A percentile compares a stretch with the other conserved stretches of the same genome.
Conservation (phyloP, 345 rosid genomes). For the Clausena lansium region DNA sequence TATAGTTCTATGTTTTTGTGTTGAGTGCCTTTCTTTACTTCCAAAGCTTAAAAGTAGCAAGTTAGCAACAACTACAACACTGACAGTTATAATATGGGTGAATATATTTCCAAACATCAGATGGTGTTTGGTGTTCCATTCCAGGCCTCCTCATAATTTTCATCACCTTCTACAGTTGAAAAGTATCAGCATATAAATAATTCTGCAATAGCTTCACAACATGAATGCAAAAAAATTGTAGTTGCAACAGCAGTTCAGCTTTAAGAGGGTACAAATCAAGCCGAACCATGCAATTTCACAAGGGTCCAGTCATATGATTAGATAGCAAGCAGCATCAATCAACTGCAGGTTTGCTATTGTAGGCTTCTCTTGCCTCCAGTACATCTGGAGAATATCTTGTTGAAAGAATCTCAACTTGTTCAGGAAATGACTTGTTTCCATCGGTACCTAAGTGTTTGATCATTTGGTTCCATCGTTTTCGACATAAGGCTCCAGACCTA, state of each 20-base stretch:
- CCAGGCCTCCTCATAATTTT: too few relatives aligned
- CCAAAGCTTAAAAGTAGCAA: too few relatives aligned
- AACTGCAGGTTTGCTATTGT: constrained; percentile 37
- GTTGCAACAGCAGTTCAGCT: background rate
- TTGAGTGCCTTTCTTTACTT: too few relatives aligned
- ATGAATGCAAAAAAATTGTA: background rate
- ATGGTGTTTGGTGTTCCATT: too few relatives aligned
- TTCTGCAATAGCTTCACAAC: background rate
- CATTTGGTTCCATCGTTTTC: constrained; percentile 72
- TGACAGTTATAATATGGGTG: too few relatives aligned
- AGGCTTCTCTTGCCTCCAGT: constrained; percentile 60
- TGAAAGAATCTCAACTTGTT: constrained; percentile 62
- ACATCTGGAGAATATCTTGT: constrained; percentile 54
- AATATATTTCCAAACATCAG: too few relatives aligned
- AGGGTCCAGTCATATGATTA: background rate
- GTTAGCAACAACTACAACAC: too few relatives aligned
- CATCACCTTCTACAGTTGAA: too few relatives aligned
- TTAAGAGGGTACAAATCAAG: background rate
- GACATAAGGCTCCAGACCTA: constrained; percentile 60
- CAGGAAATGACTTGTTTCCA: constrained; percentile 46
- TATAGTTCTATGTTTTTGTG: too few relatives aligned
- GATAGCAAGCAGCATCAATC: background rate
- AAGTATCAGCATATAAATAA: too few relatives aligned
- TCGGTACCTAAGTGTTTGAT: constrained; percentile 47
- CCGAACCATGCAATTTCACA: background rate